These are phyloP conservation scores for Mycosphaerelloides madeirae DNA, from an alignment of 2,329 filamentous ascomycete species.

Conservation along the genomic window DNA sequence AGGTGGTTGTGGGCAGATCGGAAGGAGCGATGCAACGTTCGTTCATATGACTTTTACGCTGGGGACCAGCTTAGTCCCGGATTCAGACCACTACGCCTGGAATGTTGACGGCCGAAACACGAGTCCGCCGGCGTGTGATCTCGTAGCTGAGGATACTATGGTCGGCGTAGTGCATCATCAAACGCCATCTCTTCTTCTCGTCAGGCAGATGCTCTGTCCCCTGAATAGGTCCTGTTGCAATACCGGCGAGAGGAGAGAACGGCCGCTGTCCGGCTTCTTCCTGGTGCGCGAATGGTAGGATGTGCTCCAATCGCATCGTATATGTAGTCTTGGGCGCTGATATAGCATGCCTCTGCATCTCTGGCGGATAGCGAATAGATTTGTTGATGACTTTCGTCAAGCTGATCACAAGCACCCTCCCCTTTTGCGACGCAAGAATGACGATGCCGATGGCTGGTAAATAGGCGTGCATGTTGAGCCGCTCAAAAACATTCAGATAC, in stretches of 20 bases:
- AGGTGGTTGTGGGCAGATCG: too few species aligned
- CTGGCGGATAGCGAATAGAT: constrained; percentile 7
- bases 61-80: too few species aligned
- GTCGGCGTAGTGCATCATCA: constrained; percentile 69
- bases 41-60: too few species aligned
- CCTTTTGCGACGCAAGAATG: constrained; percentile 61
- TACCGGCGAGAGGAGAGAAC: constrained; percentile 56
- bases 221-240: constrained; percentile 63
- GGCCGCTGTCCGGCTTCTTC: constrained; percentile 45
- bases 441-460: constrained; percentile 69
- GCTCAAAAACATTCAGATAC: constrained; percentile 39
- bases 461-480: constrained; percentile 58
- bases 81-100: constrained; percentile 14
- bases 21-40: too few species aligned
- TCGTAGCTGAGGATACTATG: constrained; percentile 68
- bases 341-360: constrained; percentile 10
- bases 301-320: constrained; percentile 52
- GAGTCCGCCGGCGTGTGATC: constrained; percentile 37
- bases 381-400: constrained; percentile 44
- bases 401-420: constrained; percentile 58
- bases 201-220: constrained; percentile 33
- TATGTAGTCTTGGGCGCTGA: constrained; percentile 28
- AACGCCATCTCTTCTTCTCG: constrained; percentile 52
- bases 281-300: constrained; percentile 53
- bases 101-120: constrained; percentile 16